These are phyloP conservation scores for Cylindrotheca closterium DNA, from an alignment of 108 stramenopile genomes.

Conservation along the genomic window DNA sequence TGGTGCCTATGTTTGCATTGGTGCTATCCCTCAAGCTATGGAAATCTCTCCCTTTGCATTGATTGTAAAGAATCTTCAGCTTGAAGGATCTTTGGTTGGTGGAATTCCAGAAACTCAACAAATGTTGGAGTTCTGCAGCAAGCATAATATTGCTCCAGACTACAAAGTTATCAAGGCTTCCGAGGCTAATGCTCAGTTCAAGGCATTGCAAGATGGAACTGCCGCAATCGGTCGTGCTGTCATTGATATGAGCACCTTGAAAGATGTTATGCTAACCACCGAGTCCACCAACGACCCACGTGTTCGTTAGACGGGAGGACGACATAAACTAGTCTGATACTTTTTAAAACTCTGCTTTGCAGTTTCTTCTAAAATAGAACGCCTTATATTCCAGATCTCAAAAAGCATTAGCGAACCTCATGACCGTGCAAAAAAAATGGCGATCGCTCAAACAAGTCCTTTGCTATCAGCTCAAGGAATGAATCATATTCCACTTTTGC, in stretches of 20 bases:
- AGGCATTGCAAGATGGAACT: constrained; percentile 8
- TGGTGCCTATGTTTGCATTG: constrained; percentile 39
- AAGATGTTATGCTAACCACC: too few relatives aligned
- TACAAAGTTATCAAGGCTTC: constrained; percentile 32
- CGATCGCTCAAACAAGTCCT: too few relatives aligned
- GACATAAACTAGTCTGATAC: too few relatives aligned
- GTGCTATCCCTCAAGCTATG: constrained; percentile 25
- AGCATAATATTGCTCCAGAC: constrained; percentile 44
- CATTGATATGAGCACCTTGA: constrained; percentile 15
- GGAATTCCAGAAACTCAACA: constrained; percentile 55
- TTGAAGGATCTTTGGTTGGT: constrained; percentile 49
- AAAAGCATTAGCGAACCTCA: too few relatives aligned
- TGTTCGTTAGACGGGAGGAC: too few relatives aligned
- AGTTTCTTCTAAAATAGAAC: too few relatives aligned
- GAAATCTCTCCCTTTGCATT: constrained; percentile 21
- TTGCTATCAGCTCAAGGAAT: too few relatives aligned
- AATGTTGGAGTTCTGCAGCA: constrained; percentile 58
- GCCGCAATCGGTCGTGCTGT: constrained; percentile 9
- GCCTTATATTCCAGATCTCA: too few relatives aligned
- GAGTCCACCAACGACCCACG: too few relatives aligned
- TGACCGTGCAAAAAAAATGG: too few relatives aligned
- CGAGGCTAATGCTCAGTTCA: constrained; percentile 19
- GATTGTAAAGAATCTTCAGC: constrained; percentile 4
- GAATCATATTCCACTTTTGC: too few relatives aligned
- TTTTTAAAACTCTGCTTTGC: too few relatives aligned